Conservation (phyloP, 805 yeast species). For the Lachancea lanzarotensis region DNA sequence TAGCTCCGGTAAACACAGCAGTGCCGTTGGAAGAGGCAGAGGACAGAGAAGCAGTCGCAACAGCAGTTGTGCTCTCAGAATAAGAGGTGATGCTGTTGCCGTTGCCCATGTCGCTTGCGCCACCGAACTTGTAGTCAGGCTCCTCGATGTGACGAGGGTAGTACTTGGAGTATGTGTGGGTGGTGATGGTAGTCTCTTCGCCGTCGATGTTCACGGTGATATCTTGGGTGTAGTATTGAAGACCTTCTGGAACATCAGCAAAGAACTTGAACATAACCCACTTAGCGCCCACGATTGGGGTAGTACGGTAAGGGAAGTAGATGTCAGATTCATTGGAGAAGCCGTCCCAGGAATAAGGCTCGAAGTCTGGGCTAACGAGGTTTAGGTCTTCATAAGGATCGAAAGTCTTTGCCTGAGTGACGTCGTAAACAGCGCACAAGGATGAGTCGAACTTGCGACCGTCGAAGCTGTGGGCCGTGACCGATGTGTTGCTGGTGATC, state of each 20-base stretch:
- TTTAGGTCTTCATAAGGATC: not conserved
- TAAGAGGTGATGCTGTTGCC: not conserved
- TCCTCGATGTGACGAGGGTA: not conserved
- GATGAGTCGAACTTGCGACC: not conserved
- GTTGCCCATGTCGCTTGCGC: not conserved
- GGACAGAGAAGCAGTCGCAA: not conserved
- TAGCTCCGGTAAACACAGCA: not conserved
- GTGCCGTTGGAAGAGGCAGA: not conserved
- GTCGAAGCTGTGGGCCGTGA: conserved; percentile 2
- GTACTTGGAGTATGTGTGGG: not conserved
- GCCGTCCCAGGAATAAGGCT: not conserved
- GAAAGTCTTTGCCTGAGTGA: not conserved
- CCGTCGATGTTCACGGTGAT: conserved; percentile 3
- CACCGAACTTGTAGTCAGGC: not conserved
- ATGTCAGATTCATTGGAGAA: not conserved
- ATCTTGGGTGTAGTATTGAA: conserved; percentile 18
- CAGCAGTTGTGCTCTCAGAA: not conserved
- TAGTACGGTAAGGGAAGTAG: not conserved
- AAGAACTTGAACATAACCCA: conserved; percentile 42
- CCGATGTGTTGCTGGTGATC: conserved; percentile 2
- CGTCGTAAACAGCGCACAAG: not conserved
- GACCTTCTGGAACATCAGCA: conserved; percentile 44
- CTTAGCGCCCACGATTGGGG: conserved; percentile 22
- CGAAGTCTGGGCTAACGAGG: not conserved
- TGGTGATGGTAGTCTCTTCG: conserved; percentile 2